Evolutionary conservation across 1,284 basidiomycete species (phyloP).

Genomic region (Irpex lacteus): DNA sequence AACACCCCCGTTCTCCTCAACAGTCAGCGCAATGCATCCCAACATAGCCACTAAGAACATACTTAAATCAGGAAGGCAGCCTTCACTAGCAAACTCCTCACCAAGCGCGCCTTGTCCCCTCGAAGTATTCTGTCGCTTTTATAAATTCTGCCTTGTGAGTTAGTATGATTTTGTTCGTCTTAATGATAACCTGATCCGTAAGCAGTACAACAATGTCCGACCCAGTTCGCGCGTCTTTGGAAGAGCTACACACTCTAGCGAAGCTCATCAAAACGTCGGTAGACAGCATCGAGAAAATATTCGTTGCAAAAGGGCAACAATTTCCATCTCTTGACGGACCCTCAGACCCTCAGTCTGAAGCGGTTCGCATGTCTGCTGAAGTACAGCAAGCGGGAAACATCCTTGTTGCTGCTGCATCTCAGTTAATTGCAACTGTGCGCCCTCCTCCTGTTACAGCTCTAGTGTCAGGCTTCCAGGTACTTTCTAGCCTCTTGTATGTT

Average conservation of each 20-base stretch:
- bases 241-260: neutral
- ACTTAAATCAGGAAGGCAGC: too few species aligned
- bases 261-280: neutral
- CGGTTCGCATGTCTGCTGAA: constrained; percentile 1
- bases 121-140: too few species aligned
- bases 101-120: too few species aligned
- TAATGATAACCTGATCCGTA: too few species aligned
- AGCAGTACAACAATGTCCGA: too few species aligned
- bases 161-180: too few species aligned
- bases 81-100: too few species aligned
- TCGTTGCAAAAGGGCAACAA: neutral
- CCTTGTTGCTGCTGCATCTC: constrained; percentile 7
- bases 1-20: too few species aligned
- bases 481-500: neutral
- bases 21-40: too few species aligned
- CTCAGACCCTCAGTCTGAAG: constrained; percentile 14
- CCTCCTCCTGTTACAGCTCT: neutral
- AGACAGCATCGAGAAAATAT: neutral
- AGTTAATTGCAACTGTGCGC: constrained; percentile 5
- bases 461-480: neutral
- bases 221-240: neutral
- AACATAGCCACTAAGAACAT: too few species aligned
- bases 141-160: too few species aligned
- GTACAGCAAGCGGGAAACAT: neutral
- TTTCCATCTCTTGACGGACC: constrained; percentile 17